phyloP scores from a whole-genome alignment of 441 rosid genomes.

The Jatropha podagrica region DNA sequence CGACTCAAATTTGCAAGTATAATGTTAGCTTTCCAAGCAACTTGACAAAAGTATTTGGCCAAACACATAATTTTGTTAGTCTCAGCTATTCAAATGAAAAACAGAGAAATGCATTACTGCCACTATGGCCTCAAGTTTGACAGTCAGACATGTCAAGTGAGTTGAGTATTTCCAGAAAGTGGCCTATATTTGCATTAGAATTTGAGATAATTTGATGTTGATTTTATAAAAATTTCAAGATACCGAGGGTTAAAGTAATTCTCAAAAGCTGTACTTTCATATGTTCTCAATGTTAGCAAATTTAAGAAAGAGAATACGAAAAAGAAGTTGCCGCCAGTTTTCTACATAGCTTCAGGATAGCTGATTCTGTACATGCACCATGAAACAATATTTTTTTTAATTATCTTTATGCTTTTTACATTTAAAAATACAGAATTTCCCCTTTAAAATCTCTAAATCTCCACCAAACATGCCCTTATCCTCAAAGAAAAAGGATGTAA shows the following conservation, averaged over 20 bases:
- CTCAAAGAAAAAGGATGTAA: slow-evolving; percentile 2
- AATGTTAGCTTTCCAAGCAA: slow-evolving; percentile 3
- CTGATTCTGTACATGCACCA: not conserved
- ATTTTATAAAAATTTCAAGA: not conserved
- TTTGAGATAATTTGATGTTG: not conserved
- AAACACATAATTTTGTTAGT: not conserved
- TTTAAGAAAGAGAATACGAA: not conserved
- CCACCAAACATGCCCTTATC: slow-evolving; percentile 1
- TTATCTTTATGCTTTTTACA: not conserved
- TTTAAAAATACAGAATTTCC: not conserved
- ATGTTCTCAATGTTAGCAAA: not conserved
- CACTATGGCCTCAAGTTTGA: slow-evolving; percentile 4
- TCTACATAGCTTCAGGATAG: not conserved
- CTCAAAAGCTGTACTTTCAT: not conserved
- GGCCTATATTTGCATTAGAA: not conserved
- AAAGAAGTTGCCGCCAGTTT: not conserved
- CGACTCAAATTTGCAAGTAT: not conserved
- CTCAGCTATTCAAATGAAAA: not conserved
- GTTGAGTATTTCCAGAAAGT: not conserved
- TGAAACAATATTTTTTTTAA: not conserved
- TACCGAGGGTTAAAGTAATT: not conserved
- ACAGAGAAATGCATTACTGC: not conserved
- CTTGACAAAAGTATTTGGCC: slow-evolving; percentile 7
- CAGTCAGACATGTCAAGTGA: not conserved
- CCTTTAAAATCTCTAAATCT: slow-evolving; percentile 7